These are phyloP conservation scores for Barbatosphaeria neglecta DNA, from an alignment of 495 filamentous ascomycete species.

Conservation along the genomic window DNA sequence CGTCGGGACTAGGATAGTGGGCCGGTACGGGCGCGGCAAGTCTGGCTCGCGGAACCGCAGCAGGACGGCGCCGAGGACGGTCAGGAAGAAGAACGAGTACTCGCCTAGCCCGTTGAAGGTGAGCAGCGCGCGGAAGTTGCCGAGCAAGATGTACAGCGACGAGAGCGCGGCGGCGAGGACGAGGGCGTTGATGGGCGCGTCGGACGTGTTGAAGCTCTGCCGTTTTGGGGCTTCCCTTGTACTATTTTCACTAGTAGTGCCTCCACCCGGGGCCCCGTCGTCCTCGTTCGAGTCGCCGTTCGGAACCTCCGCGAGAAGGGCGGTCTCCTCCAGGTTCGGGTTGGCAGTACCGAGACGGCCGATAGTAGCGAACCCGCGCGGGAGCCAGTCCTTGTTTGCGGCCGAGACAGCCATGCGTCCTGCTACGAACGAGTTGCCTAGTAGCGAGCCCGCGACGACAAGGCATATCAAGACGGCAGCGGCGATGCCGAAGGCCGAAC, in stretches of 20 bases:
- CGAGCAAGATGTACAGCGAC: slow-evolving; percentile 41
- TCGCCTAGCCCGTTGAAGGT: slow-evolving; percentile 47
- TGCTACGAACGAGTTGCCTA: slow-evolving; percentile 45
- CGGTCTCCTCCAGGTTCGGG: slow-evolving; percentile 4
- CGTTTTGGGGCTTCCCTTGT: neutral
- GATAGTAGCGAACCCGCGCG: slow-evolving; percentile 27
- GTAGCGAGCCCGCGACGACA: slow-evolving; percentile 40
- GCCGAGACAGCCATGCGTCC: slow-evolving; percentile 47
- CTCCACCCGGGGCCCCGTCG: too few relatives aligned
- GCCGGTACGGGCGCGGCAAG: slow-evolving; percentile 35
- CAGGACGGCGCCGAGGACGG: slow-evolving; percentile 38
- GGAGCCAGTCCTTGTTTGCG: slow-evolving; percentile 40
- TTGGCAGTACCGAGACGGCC: slow-evolving; percentile 14
- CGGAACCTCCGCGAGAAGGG: neutral
- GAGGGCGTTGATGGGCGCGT: slow-evolving; percentile 41
- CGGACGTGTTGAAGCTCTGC: slow-evolving; percentile 12
- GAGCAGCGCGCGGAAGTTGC: slow-evolving; percentile 43
- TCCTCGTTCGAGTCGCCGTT: slow-evolving; percentile 1
- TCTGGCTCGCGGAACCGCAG: slow-evolving; percentile 37
- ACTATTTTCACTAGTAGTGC: neutral
- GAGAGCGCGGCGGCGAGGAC: slow-evolving; percentile 35
- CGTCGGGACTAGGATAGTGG: slow-evolving; percentile 30
- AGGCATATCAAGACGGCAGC: slow-evolving; percentile 40
- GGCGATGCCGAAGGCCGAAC: slow-evolving; percentile 30
- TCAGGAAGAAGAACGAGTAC: slow-evolving; percentile 48